Evolutionary conservation across 805 yeast genomes (phyloP).

Genomic region (Tetrapisispora fleetii): DNA sequence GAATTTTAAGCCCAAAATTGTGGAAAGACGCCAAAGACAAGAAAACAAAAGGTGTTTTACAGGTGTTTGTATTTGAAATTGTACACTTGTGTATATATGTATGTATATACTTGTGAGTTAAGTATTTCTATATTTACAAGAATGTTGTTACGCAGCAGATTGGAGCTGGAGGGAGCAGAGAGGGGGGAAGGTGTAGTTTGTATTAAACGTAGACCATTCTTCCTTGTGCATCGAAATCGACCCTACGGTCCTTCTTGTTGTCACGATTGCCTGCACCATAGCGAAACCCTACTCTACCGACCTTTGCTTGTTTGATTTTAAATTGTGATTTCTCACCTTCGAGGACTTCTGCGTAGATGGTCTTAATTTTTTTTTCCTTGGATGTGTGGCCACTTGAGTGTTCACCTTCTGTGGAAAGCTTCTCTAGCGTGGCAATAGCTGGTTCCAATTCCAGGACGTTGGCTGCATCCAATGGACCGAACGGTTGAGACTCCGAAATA

Average conservation of each 20-base stretch:
- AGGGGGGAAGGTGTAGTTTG: not conserved
- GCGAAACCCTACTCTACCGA: slow-evolving; percentile 81
- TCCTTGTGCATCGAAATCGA: slow-evolving; percentile 63
- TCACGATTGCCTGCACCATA: slow-evolving; percentile 89
- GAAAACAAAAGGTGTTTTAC: too few relatives aligned
- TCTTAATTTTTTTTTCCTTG: slow-evolving; percentile 22
- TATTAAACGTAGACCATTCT: slow-evolving; percentile 33
- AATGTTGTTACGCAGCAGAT: not conserved
- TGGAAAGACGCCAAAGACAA: too few relatives aligned
- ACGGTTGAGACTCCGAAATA: slow-evolving; percentile 89
- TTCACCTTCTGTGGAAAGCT: slow-evolving; percentile 50
- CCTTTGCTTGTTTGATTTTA: slow-evolving; percentile 67
- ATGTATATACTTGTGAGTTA: too few relatives aligned
- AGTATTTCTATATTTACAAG: too few relatives aligned
- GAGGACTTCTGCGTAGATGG: slow-evolving; percentile 46
- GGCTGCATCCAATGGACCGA: slow-evolving; percentile 95
- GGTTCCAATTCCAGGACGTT: slow-evolving; percentile 72
- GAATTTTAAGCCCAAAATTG: too few relatives aligned
- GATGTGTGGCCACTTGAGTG: slow-evolving; percentile 31
- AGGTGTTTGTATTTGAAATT: too few relatives aligned
- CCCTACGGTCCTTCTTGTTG: slow-evolving; percentile 69
- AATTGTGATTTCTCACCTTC: slow-evolving; percentile 64
- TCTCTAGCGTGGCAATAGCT: slow-evolving; percentile 69
- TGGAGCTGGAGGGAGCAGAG: too few relatives aligned
- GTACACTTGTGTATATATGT: too few relatives aligned